Evolutionary conservation across 371 early-diverging fungal genomes (phyloP).

Genomic region (Haplosporangium sp.): DNA sequence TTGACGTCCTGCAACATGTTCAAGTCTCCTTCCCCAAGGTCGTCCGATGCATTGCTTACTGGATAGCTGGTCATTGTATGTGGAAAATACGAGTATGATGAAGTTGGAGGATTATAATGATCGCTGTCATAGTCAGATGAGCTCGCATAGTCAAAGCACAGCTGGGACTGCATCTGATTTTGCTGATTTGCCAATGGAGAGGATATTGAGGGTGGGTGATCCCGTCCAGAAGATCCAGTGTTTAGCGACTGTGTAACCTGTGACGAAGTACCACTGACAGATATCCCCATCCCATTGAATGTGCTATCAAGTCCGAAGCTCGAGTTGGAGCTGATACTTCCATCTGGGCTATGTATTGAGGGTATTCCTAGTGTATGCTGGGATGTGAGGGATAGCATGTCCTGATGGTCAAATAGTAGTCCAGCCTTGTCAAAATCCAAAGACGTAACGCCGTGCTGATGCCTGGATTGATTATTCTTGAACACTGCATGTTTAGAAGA

Average conservation of each 20-base stretch:
- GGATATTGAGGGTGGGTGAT: conserved; percentile 4
- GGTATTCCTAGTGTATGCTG: conserved; percentile 10
- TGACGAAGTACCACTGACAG: background rate
- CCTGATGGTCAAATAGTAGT: conserved; percentile 7
- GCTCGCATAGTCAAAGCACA: conserved; percentile 45
- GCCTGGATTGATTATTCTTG: conserved; percentile 15
- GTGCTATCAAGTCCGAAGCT: conserved; percentile 21
- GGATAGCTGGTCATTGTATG: conserved; percentile 25
- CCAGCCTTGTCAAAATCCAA: conserved; percentile 23
- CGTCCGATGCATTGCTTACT: conserved; percentile 33
- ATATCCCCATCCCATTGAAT: conserved; percentile 20
- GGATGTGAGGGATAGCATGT: background rate
- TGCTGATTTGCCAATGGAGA: conserved; percentile 16
- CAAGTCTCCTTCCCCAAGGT: conserved; percentile 19
- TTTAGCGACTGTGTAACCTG: conserved; percentile 4
- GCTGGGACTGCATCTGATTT: conserved; percentile 17
- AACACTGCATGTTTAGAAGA: conserved; percentile 21
- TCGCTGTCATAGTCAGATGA: conserved; percentile 49
- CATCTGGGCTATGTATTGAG: conserved; percentile 25
- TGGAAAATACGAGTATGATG: conserved; percentile 23
- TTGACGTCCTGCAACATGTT: conserved; percentile 1
- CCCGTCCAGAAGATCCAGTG: conserved; percentile 12
- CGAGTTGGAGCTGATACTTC: conserved; percentile 19
- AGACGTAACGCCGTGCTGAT: conserved; percentile 15
- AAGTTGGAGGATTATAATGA: conserved; percentile 22